These are phyloP conservation scores for Penicillium subrubescens DNA, from an alignment of 495 filamentous ascomycete species.

Conservation along the genomic window DNA sequence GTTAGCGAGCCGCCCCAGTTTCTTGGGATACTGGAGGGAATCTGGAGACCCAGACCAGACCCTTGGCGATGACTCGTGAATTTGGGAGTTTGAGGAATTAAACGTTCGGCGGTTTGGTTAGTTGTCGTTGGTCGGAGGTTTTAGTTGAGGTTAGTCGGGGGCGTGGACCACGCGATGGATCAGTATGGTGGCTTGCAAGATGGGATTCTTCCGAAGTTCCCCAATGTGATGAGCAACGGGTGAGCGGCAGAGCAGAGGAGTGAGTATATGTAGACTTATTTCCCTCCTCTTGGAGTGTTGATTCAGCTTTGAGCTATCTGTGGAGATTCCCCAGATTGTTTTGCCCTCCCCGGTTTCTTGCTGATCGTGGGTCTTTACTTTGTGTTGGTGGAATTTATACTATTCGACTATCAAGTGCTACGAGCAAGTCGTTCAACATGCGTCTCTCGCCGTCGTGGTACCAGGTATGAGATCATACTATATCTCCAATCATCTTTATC, in stretches of 20 bases:
- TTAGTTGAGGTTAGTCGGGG: constrained; percentile 1
- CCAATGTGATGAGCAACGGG: not conserved
- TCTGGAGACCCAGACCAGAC: not conserved
- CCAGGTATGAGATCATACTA: constrained; percentile 42
- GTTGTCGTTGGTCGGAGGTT: not conserved
- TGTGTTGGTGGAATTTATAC: not conserved
- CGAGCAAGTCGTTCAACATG: constrained; percentile 37
- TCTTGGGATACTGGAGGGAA: not conserved
- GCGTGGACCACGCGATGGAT: constrained; percentile 6
- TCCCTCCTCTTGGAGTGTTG: not conserved
- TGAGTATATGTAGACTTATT: constrained; percentile 2
- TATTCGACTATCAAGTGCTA: not conserved
- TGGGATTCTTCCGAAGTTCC: constrained; percentile 10
- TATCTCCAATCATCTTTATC: not conserved
- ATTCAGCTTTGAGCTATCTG: constrained; percentile 10
- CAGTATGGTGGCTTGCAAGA: constrained; percentile 11
- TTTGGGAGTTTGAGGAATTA: not conserved
- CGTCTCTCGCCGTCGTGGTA: constrained; percentile 57
- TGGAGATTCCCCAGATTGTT: constrained; percentile 29
- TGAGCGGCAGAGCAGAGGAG: not conserved
- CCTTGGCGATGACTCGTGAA: not conserved
- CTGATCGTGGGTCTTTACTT: constrained; percentile 7
- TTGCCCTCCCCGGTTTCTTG: not conserved
- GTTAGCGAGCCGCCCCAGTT: not conserved
- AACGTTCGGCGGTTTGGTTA: too few species aligned